Percentiles rank a stretch among this genome's conserved stretches.
phyloP scores from a whole-genome alignment of 108 stramenopile genomes.

The Cyclotella cryptica region DNA sequence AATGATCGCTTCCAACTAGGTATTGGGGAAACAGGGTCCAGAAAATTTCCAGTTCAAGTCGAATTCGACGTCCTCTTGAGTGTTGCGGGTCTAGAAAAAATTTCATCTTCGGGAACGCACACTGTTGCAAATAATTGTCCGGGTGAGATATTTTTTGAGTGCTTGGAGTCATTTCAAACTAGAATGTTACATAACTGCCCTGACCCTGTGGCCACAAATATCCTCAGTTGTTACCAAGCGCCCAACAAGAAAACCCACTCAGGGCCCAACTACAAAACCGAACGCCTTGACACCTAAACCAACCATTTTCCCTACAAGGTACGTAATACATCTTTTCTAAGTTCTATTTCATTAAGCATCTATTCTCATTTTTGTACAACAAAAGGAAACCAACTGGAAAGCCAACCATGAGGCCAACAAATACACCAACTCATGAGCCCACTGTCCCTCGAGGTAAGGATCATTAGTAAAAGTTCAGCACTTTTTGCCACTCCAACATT shows the following conservation, averaged over 20 bases:
- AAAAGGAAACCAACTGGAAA: too few relatives aligned
- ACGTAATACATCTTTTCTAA: too few relatives aligned
- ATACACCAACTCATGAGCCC: too few relatives aligned
- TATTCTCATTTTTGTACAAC: too few relatives aligned
- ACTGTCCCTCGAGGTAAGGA: too few relatives aligned
- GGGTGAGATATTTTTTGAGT: background rate
- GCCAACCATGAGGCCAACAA: too few relatives aligned
- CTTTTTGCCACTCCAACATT: too few relatives aligned
- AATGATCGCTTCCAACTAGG: conserved; percentile 33
- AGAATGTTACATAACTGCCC: background rate
- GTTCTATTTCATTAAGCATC: too few relatives aligned
- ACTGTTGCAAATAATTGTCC: conserved; percentile 18
- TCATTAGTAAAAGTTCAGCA: too few relatives aligned
- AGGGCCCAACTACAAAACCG: background rate
- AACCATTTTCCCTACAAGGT: background rate
- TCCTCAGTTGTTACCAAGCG: background rate
- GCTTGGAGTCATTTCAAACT: background rate
- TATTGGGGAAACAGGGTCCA: conserved; percentile 4
- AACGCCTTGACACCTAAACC: background rate
- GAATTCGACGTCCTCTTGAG: background rate
- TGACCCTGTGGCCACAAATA: background rate
- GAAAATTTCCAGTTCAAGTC: conserved; percentile 12
- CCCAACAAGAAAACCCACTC: background rate
- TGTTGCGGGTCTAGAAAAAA: background rate
- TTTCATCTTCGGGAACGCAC: conserved; percentile 8